Conservation (phyloP, 257 asterid genomes). For the Plantago ovata region DNA sequence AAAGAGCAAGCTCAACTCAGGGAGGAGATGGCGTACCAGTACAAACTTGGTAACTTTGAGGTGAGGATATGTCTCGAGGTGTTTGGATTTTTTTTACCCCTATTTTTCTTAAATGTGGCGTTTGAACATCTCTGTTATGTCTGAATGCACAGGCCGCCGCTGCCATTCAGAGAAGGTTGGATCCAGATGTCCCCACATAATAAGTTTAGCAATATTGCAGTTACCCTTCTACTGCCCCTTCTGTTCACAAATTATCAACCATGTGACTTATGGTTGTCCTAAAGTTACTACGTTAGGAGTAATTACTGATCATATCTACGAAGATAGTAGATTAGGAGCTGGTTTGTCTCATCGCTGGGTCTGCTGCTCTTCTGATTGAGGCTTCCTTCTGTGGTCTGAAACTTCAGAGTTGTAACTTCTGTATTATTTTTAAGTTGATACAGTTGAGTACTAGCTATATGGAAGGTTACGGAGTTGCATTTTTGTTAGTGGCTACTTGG, state of each 20-base stretch:
- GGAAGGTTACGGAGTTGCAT: too few species aligned
- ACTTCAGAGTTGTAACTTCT: background rate
- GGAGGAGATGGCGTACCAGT: constrained; percentile 98
- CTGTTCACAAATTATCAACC: background rate
- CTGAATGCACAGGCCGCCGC: constrained; percentile 76
- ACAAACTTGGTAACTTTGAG: constrained; percentile 92
- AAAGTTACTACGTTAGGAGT: background rate
- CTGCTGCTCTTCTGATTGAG: background rate
- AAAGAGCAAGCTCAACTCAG: constrained; percentile 92
- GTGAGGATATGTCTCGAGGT: constrained; percentile 29
- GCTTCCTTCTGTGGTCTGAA: background rate
- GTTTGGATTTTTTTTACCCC: constrained; percentile 1
- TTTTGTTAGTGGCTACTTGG: too few species aligned
- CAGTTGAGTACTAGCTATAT: too few species aligned
- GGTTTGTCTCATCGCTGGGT: background rate
- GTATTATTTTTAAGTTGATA: background rate
- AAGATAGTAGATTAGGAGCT: too few species aligned
- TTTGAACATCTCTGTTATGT: background rate
- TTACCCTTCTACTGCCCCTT: background rate
- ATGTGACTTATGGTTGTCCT: background rate
- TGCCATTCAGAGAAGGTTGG: constrained; percentile 92
- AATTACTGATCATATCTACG: too few species aligned
- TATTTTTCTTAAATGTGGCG: background rate
- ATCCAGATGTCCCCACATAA: constrained; percentile 81
- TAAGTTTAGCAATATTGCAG: constrained; percentile 5